Conservation (phyloP, 1,139 yeast genomes). For the Wickerhamiella pararugosa region DNA sequence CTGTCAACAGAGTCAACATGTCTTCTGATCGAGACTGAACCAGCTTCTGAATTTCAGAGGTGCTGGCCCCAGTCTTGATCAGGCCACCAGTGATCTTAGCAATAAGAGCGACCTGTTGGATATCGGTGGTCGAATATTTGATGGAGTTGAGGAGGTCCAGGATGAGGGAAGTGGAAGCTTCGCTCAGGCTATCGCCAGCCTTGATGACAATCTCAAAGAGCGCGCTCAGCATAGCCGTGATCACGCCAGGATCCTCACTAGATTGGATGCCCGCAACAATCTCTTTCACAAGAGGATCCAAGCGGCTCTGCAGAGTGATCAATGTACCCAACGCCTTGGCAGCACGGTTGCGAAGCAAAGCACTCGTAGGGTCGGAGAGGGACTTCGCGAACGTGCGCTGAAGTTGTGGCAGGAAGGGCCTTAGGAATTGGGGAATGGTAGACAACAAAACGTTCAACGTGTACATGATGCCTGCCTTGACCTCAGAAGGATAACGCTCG, state of each 20-base stretch:
- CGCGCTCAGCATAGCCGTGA: constrained; percentile 75
- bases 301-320: constrained; percentile 81
- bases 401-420: constrained; percentile 93
- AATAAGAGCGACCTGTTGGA: constrained; percentile 9
- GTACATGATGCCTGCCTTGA: constrained; percentile 78
- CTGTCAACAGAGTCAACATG: constrained; percentile 9
- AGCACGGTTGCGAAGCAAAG: constrained; percentile 65
- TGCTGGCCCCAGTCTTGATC: constrained; percentile 5
- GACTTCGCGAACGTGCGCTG: constrained; percentile 95
- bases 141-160: constrained; percentile 57
- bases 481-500: constrained; percentile 79
- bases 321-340: constrained; percentile 80
- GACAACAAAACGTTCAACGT: constrained; percentile 66
- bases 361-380: constrained; percentile 59
- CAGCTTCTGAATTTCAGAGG: background rate
- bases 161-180: constrained; percentile 52
- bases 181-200: constrained; percentile 68
- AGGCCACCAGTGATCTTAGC: constrained; percentile 15
- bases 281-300: constrained; percentile 82
- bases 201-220: constrained; percentile 67
- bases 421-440: constrained; percentile 79
- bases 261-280: constrained; percentile 60
- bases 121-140: constrained; percentile 6
- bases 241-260: constrained; percentile 48
- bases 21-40: constrained; percentile 2